A percentile compares a stretch with the other conserved stretches of the same genome.
These are phyloP conservation scores for Microbotryomycetes sp. DNA, from an alignment of 1,284 basidiomycete genomes.

Conservation along the genomic window DNA sequence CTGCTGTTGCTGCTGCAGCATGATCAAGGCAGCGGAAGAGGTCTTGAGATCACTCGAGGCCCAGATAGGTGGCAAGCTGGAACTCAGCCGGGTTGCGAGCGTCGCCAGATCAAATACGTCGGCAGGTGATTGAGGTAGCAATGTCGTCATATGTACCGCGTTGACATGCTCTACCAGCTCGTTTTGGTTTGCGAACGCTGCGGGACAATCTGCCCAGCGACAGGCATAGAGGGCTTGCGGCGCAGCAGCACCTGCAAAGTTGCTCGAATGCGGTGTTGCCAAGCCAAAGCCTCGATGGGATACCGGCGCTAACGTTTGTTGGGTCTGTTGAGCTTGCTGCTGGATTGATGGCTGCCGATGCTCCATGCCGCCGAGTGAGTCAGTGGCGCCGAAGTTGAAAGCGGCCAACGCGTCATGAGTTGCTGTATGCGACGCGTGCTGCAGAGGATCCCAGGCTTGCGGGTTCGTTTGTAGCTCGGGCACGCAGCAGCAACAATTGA, in stretches of 20 bases:
- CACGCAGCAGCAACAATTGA: conserved; percentile 29
- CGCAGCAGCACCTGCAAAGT: neutral
- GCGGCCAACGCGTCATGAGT: neutral
- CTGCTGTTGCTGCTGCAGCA: neutral
- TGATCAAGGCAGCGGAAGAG: too few relatives aligned
- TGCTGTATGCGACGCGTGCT: conserved; percentile 8
- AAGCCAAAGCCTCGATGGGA: too few relatives aligned
- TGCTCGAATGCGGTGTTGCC: too few relatives aligned
- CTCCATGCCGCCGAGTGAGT: too few relatives aligned
- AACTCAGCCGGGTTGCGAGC: neutral
- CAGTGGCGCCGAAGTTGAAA: too few relatives aligned
- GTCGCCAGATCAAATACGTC: neutral
- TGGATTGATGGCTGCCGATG: too few relatives aligned
- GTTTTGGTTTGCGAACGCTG: neutral
- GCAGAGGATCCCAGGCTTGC: conserved; percentile 9
- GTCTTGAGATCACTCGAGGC: too few relatives aligned
- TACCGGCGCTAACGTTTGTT: too few relatives aligned
- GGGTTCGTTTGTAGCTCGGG: conserved; percentile 16
- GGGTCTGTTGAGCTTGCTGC: conserved; percentile 20
- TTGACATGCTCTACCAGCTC: neutral
- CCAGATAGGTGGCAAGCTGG: neutral
- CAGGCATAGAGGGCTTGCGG: neutral
- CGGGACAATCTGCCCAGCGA: conserved; percentile 16
- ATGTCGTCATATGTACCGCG: neutral
- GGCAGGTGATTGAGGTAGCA: neutral